These are phyloP conservation scores for Coffea canephora DNA, from an alignment of 257 asterid species.

Conservation along the genomic window DNA sequence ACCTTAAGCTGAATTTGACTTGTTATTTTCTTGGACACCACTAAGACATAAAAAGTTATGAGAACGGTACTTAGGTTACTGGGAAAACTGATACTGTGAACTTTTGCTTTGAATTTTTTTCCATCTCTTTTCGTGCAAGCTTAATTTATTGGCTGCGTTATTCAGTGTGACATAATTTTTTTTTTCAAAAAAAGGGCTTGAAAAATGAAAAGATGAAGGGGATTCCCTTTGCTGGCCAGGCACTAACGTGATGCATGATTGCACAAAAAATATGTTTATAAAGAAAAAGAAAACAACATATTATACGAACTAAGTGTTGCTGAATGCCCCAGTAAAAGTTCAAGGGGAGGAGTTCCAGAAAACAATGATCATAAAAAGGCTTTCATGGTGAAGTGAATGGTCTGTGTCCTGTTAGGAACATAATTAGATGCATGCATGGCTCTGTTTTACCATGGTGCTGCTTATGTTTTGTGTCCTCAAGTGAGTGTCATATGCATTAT, in stretches of 20 bases:
- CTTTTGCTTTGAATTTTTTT: not conserved
- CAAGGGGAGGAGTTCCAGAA: not conserved
- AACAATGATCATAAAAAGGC: too few relatives aligned
- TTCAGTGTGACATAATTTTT: not conserved
- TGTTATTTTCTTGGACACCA: not conserved
- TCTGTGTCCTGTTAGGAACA: not conserved
- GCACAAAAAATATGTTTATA: too few relatives aligned
- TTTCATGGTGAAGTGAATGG: not conserved
- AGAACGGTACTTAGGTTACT: not conserved
- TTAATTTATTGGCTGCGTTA: not conserved
- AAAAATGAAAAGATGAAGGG: not conserved
- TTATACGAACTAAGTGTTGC: not conserved
- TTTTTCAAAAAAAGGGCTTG: too few relatives aligned
- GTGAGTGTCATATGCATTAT: not conserved
- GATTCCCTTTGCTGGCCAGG: not conserved
- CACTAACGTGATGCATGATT: too few relatives aligned
- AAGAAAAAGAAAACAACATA: too few relatives aligned
- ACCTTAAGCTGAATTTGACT: not conserved
- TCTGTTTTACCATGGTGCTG: not conserved
- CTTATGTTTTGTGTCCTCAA: not conserved
- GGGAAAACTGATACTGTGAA: not conserved
- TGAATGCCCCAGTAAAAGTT: not conserved
- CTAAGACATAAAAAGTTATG: not conserved
- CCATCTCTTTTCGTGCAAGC: not conserved
- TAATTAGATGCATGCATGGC: not conserved